A percentile compares a stretch with the other conserved stretches of the same genome.
phyloP scores from a whole-genome alignment of 2,329 filamentous ascomycete species.

The Calycina marina region DNA sequence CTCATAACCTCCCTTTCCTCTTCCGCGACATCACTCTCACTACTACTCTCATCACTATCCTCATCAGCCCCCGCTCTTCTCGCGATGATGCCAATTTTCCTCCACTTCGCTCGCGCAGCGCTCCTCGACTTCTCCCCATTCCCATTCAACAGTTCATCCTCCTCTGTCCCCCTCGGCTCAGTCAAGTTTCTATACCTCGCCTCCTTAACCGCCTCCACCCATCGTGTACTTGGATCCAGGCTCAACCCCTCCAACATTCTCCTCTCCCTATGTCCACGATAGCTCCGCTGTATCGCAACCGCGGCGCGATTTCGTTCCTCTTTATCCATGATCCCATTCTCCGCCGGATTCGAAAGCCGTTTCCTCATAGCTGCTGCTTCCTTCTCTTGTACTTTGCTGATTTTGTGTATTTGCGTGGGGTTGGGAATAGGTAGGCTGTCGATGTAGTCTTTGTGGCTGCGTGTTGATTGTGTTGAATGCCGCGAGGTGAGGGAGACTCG shows the following conservation, averaged over 20 bases:
- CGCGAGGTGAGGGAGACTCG: background rate
- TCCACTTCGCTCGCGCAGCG: conserved; percentile 56
- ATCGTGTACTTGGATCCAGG: conserved; percentile 27
- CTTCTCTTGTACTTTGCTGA: conserved; percentile 32
- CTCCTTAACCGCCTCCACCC: conserved; percentile 35
- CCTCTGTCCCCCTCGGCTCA: conserved; percentile 25
- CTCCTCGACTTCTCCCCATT: conserved; percentile 3
- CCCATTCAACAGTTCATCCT: conserved; percentile 5
- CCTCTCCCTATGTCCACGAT: conserved; percentile 61
- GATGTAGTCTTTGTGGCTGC: conserved; percentile 20
- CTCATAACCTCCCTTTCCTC: conserved; percentile 27
- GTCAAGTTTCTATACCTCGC: conserved; percentile 39
- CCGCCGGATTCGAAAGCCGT: conserved; percentile 6
- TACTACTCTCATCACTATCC: conserved; percentile 16
- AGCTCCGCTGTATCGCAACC: conserved; percentile 52
- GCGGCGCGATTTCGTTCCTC: conserved; percentile 34
- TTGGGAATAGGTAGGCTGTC: conserved; percentile 16
- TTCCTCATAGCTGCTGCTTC: conserved; percentile 18
- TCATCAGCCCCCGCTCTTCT: conserved; percentile 59
- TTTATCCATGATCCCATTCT: conserved; percentile 24
- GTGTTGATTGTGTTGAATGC: conserved; percentile 7
- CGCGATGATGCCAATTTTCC: conserved; percentile 55
- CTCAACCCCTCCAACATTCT: conserved; percentile 55
- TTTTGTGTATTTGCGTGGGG: conserved; percentile 30
- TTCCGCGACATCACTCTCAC: conserved; percentile 14